Evolutionary conservation across 495 filamentous ascomycete species (phyloP), one percentile per base, ranked within the genome.

Genomic region (Penicillium cinerascens): DNA sequence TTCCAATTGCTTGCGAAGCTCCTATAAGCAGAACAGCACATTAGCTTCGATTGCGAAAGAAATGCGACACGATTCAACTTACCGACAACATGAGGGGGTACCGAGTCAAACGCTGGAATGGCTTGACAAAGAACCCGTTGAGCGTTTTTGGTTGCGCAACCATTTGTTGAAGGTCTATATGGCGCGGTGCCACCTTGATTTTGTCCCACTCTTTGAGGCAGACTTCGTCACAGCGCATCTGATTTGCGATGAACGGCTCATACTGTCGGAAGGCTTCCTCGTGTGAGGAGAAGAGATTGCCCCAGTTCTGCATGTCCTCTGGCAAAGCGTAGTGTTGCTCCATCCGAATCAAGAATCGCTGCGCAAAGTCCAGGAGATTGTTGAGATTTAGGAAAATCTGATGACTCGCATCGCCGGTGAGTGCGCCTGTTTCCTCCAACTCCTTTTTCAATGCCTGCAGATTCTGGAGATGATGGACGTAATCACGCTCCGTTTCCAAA

Each of bases 331-430:
- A 96, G 46, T 91, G 92, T 42, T 95, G 95, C 70, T 98, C 93
- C 53, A 98, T 89, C 44, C 89, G 82, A 66, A 98, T 97, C 44
- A 97, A 72, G 62, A 98, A 98, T 22, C 91, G 80, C 49, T 95
- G 85, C 58, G 97, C 93, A 63, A 95, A 97, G 68, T 98, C 95
- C 4, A 98, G 77, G 25, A 98, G 85, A 22, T 87, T 82, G 68
- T 97, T 96, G 56, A 97, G 77, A 70, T 98, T 98, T 51, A 96
- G 77, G 73, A 98, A 98, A 57, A 98, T 95, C 63, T 91, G 85
- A 70, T 97, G 93, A 22, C 96, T 86, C 15, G 85, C 80, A 68
- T 98, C 95, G 44, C 93, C 92, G 4, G 91, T 84, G 52, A 97
- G 83, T 33, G 90, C 82, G 37, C 91, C 90, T 42, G 87, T 89